Base-by-base conservation (phyloP, 768 basidiomycete species). In the Strobilomyces dryophilus region DNA sequence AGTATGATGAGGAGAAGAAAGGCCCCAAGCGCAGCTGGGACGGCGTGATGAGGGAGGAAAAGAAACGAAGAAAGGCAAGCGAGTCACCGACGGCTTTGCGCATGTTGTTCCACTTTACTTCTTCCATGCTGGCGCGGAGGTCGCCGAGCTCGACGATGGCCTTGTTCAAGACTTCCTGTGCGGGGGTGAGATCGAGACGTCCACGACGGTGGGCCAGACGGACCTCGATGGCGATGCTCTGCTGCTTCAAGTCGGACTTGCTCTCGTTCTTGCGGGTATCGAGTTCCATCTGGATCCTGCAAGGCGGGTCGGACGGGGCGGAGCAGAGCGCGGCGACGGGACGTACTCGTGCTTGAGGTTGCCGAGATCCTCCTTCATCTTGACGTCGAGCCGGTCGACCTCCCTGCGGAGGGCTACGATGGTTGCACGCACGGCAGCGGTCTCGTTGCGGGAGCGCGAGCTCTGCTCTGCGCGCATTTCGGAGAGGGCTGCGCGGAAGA, bases 281-380 rank as follows among this genome's bases (percentile, higher is more conserved):
- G 54, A 98, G 77, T 51, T 99, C 97, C 85, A 98, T 93, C 70
- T 98, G 94, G 47, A 95, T 91, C 64, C 94, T 97, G 54, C 14
- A 36, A 27, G 15, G 36, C 47, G 31, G 31, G 45, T 56, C 31
- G n/a, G 17, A 47, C 8, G n/a, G 36, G 4, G 21, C 34, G n/a
- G 35, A 29, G 34, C 39, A 32, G 3, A 18, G 45, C 4, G 5
- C 15, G 39, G 37, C 41, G 21, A 21, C 14, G 1, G 40, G 43
- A 81, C 87, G 51, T 60, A 95, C 94, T 98, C 95, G 64, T 98
- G 95, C 70, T 90, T 93, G 60, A 99, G 76, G 42, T 81, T 87
- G 15, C 80, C 83, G 21, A 98, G 73, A 57, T 95, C 92, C 68
- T 97, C 93, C 72, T 95, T 95, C 84, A 99, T 88, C 73, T 90